Base-by-base conservation (phyloP, 225 moss, liverwort and hornwort genomes). In the Rhytidiadelphus loreus region DNA sequence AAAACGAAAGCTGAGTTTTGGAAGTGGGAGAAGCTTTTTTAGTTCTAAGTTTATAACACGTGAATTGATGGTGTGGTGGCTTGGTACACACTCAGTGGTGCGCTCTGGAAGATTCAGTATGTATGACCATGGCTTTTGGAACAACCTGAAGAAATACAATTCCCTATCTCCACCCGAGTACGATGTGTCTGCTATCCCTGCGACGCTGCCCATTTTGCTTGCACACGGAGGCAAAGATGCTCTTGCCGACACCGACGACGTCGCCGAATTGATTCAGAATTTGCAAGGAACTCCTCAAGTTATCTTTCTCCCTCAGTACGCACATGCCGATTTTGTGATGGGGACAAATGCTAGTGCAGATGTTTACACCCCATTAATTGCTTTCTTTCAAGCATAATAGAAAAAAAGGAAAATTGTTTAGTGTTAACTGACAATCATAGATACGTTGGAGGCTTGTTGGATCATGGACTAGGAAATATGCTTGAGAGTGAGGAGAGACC, bases 171-270 rank as follows among this genome's bases (percentile, higher is more conserved):
- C 95, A 22, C 95, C 95, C 0, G 90, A 93, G 77, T 95, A 95
- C 7, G 91, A 95, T 10, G 86, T 93, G 2, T 90, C 93, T 2
- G 88, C 82, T 0, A 92, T 95, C 32, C 95, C 95, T 3, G 83
- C 89, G 2, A 87, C 82, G 4, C 75, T 95, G 16, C 95, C 95
- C 80, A 86, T 95, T 22, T 58, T 95, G 41, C 89, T 95, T 0
- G 95, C 91, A 7, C 92, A 93, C 11, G 95, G 95, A 46, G 95
- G 95, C 43, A 88, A 92, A 53, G 93, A 95, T n/a, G 92, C 93
- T 6, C 91, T 95, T 6, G 91, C 95, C 3, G 93, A 95, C 83
- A 66, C 89, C 1, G 86, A 88, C 22, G 95, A 95, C 41, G 95
- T 95, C n/a, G 60, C 68, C 0, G 76, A 89, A 0, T 33, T 95